Evolutionary conservation across 2,329 filamentous ascomycete species (phyloP).

Genomic region (Dothistroma septosporum): DNA sequence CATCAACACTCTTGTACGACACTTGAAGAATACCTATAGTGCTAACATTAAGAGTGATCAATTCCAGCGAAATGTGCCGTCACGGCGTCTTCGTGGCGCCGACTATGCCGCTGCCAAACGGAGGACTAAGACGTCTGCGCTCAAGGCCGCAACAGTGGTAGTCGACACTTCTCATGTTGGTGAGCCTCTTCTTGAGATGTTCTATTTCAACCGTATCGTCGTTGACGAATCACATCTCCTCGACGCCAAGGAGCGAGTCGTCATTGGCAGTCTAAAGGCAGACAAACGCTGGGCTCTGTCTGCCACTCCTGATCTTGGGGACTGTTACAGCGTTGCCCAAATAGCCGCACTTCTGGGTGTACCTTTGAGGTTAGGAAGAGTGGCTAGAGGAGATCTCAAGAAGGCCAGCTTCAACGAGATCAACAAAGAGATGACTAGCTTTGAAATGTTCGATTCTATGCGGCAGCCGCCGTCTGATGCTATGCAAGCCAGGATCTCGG

Average conservation of each 20-base stretch:
- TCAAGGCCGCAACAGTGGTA: constrained; percentile 7
- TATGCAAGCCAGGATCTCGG: constrained; percentile 51
- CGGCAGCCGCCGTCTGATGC: constrained; percentile 47
- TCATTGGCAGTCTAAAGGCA: constrained; percentile 44
- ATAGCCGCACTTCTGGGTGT: constrained; percentile 56
- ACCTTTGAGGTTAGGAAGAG: constrained; percentile 48
- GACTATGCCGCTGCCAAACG: constrained; percentile 20
- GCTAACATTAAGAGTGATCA: constrained; percentile 14
- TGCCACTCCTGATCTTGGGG: constrained; percentile 56
- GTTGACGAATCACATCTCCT: constrained; percentile 63
- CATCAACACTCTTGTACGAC: constrained; percentile 24
- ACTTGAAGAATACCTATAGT: constrained; percentile 25
- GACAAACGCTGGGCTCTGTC: constrained; percentile 60
- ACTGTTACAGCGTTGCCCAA: constrained; percentile 57
- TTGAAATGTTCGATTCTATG: constrained; percentile 55
- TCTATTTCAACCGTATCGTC: constrained; percentile 57
- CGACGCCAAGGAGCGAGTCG: constrained; percentile 40
- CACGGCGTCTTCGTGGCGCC: constrained; percentile 29
- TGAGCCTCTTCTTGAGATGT: constrained; percentile 52
- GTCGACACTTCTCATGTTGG: constrained; percentile 17
- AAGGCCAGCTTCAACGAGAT: constrained; percentile 40
- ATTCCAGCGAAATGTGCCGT: constrained; percentile 38
- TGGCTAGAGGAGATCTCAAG: constrained; percentile 43
- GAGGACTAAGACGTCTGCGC: constrained; percentile 8
- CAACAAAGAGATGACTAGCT: constrained; percentile 44